A percentile compares a stretch with the other conserved stretches of the same genome.
Evolutionary conservation across 2,329 filamentous ascomycete species (phyloP).

Genomic region (Raffaelea deltoideospora): DNA sequence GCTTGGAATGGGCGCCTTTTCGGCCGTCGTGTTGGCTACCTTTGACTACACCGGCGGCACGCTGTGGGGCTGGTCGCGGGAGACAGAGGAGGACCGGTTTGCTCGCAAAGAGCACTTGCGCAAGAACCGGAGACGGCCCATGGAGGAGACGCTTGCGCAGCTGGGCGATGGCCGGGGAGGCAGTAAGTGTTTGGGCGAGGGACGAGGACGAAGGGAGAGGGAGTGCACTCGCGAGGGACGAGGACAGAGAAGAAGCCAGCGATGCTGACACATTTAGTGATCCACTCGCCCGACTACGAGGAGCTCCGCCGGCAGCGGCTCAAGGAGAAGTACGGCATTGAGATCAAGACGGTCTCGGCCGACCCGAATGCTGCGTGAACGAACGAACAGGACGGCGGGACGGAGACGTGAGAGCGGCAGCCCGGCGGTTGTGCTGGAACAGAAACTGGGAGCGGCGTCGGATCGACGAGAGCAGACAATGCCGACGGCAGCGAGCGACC

Average conservation of each 20-base stretch:
- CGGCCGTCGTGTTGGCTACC: conserved; percentile 42
- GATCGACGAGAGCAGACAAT: no score
- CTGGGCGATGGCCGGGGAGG: conserved; percentile 77
- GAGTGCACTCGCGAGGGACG: conserved; percentile 3
- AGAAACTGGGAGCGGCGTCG: no score
- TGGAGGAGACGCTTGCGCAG: conserved; percentile 65
- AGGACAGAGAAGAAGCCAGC: no score
- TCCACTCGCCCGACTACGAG: conserved; percentile 67
- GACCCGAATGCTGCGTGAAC: conserved; percentile 25
- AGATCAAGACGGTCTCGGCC: conserved; percentile 53
- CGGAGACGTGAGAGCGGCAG: no score
- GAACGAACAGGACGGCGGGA: no score
- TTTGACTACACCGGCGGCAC: conserved; percentile 57
- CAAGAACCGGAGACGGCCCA: conserved; percentile 57
- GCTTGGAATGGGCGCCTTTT: conserved; percentile 46
- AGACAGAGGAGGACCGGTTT: conserved; percentile 52
- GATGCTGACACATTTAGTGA: conserved; percentile 35
- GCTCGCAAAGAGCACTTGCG: conserved; percentile 61
- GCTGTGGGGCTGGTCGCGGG: conserved; percentile 26
- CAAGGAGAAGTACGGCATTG: conserved; percentile 76
- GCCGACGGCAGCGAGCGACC: no score
- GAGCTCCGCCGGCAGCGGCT: conserved; percentile 70
- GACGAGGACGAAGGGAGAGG: no score
- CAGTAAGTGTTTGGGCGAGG: conserved; percentile 1
- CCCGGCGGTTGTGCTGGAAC: no score